phyloP scores from a whole-genome alignment of 768 basidiomycete genomes.

The Russula sp. region DNA sequence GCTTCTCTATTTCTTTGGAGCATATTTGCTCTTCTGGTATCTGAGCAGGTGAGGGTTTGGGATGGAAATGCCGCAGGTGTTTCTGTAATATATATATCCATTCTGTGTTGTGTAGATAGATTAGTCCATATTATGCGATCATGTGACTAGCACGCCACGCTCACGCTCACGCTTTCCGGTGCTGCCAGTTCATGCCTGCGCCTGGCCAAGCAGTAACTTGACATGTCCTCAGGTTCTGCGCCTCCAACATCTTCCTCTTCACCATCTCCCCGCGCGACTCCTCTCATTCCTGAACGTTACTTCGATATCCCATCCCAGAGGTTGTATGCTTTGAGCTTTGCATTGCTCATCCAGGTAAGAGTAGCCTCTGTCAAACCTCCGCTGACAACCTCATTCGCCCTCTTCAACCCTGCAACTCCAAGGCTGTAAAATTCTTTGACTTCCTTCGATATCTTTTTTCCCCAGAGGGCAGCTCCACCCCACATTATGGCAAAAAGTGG shows the following conservation, averaged over 20 bases:
- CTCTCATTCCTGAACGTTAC: slow-evolving; percentile 67
- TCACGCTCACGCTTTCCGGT: no score
- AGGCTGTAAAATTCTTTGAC: slow-evolving; percentile 77
- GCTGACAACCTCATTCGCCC: neutral
- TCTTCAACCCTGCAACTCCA: neutral
- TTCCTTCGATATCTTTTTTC: slow-evolving; percentile 49
- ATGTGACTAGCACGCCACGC: slow-evolving; percentile 4
- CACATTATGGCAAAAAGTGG: slow-evolving; percentile 56
- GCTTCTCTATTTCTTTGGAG: slow-evolving; percentile 51
- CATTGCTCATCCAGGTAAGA: slow-evolving; percentile 67
- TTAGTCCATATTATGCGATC: neutral
- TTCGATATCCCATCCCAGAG: slow-evolving; percentile 75
- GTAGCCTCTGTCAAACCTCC: neutral
- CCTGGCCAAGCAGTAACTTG: neutral
- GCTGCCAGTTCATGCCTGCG: no score
- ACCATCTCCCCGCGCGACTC: slow-evolving; percentile 19
- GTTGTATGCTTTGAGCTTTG: slow-evolving; percentile 69
- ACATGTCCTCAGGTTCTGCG: slow-evolving; percentile 9
- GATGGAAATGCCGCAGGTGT: neutral
- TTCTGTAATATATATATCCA: neutral
- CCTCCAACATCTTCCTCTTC: slow-evolving; percentile 2
- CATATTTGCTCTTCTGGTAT: slow-evolving; percentile 53
- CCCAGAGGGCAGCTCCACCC: slow-evolving; percentile 33
- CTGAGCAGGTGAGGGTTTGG: slow-evolving; percentile 23
- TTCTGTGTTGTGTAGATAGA: no score